Evolutionary conservation across 345 rosid genomes (phyloP).

Genomic region (Salix exigua): DNA sequence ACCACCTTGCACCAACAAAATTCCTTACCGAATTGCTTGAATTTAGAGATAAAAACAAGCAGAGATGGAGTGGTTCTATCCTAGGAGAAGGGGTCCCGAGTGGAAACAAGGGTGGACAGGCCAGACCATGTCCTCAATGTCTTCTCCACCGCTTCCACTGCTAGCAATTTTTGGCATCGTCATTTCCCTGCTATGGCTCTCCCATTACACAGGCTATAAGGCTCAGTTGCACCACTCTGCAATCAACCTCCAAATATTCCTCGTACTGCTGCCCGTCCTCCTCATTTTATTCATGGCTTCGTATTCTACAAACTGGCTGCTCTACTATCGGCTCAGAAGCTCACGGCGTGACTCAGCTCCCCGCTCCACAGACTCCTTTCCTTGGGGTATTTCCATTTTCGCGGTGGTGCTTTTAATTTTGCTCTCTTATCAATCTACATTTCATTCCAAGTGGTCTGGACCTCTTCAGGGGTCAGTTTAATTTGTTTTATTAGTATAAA

Average conservation of each 20-base stretch:
- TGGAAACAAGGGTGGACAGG: constrained; percentile 56
- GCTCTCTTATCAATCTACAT: constrained; percentile 49
- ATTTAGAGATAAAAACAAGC: not conserved
- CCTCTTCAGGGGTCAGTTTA: constrained; percentile 24
- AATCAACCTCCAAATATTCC: constrained; percentile 35
- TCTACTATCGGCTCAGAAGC: constrained; percentile 11
- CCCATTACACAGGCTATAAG: constrained; percentile 26
- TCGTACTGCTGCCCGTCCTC: constrained; percentile 37
- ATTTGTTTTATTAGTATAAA: not conserved
- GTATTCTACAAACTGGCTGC: constrained; percentile 20
- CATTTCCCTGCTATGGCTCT: constrained; percentile 40
- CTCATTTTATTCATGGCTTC: constrained; percentile 29
- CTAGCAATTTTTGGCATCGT: constrained; percentile 49
- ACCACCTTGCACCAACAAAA: not conserved
- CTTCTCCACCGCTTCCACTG: constrained; percentile 40
- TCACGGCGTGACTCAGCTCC: not conserved
- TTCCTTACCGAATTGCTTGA: not conserved
- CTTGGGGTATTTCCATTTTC: constrained; percentile 45
- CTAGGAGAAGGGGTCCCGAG: constrained; percentile 49
- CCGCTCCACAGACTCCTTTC: constrained; percentile 15
- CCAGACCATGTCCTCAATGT: constrained; percentile 36
- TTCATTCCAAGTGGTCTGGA: constrained; percentile 54
- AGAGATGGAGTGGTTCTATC: constrained; percentile 50
- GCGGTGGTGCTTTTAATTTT: constrained; percentile 37
- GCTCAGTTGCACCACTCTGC: constrained; percentile 30